Evolutionary conservation across 2,329 filamentous ascomycete genomes (phyloP).

Genomic region (Macroventuria anomochaeta): DNA sequence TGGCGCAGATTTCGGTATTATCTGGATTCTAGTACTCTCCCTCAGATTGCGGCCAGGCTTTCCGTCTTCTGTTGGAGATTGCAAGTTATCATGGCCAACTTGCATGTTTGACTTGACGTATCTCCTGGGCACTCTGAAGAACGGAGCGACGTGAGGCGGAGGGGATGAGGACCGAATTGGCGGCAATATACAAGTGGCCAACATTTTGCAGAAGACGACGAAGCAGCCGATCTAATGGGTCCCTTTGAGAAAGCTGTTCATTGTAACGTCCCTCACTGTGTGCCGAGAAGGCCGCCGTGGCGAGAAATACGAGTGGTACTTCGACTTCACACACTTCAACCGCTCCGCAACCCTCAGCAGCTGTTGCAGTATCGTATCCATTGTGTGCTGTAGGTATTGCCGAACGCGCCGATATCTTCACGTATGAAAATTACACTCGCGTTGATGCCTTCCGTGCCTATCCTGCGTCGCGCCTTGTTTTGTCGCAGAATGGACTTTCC

Average conservation of each 20-base stretch:
- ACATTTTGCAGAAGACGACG: slow-evolving; percentile 39
- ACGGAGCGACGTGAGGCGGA: slow-evolving; percentile 38
- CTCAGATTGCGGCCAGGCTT: slow-evolving; percentile 32
- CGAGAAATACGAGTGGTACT: too few species aligned
- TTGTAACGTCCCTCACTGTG: slow-evolving; percentile 26
- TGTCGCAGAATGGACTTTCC: too few species aligned
- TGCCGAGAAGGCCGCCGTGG: too few species aligned
- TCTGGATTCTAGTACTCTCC: slow-evolving; percentile 39
- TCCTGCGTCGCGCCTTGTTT: too few species aligned
- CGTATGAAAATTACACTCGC: too few species aligned
- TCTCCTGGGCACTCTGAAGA: slow-evolving; percentile 44
- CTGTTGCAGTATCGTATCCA: too few species aligned
- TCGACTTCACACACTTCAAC: too few species aligned
- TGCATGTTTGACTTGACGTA: slow-evolving; percentile 46
- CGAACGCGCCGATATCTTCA: too few species aligned
- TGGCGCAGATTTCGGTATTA: slow-evolving; percentile 34
- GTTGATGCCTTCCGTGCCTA: too few species aligned
- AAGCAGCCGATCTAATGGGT: slow-evolving; percentile 36
- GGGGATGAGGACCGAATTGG: slow-evolving; percentile 34
- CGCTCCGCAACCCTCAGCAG: too few species aligned
- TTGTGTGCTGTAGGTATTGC: too few species aligned
- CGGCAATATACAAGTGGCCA: slow-evolving; percentile 43
- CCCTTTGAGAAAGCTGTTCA: slow-evolving; percentile 43
- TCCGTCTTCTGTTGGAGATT: slow-evolving; percentile 29
- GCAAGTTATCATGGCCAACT: slow-evolving; percentile 23